These are phyloP conservation scores for Besnoitia besnoiti DNA, from an alignment of 169 alveolate species.

Conservation along the genomic window DNA sequence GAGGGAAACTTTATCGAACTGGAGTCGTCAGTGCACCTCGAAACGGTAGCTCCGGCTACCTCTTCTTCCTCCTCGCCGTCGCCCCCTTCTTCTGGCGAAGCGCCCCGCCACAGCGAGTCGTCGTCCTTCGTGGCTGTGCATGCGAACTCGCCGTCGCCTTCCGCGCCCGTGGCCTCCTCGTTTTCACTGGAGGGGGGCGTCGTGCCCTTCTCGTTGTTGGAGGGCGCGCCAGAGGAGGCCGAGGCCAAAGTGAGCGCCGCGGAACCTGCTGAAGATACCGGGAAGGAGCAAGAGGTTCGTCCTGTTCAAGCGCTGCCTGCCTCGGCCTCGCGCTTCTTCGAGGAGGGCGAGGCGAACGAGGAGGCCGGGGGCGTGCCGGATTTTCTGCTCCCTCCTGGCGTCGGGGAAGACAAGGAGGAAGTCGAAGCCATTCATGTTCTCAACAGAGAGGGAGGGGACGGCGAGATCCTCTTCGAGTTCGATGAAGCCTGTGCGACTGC, in stretches of 20 bases:
- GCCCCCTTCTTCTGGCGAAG: neutral
- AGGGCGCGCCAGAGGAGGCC: neutral
- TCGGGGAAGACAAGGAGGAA: neutral
- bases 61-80: neutral
- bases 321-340: neutral
- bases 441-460: neutral
- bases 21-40: too few species aligned
- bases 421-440: neutral
- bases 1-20: neutral
- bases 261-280: neutral
- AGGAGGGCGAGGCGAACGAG: neutral
- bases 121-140: neutral
- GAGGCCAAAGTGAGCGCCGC: too few species aligned
- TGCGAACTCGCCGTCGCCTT: neutral
- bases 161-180: neutral
- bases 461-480: constrained; percentile 10
- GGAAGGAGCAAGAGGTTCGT: neutral
- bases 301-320: neutral
- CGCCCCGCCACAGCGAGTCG: neutral
- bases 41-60: neutral
- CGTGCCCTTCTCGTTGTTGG: neutral
- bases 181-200: neutral
- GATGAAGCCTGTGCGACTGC: constrained; percentile 21
- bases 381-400: neutral
- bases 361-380: neutral